Evolutionary conservation across 257 asterid species (phyloP), one percentile per base, ranked within the genome.

Genomic region (Nyctanthes arbortristis): DNA sequence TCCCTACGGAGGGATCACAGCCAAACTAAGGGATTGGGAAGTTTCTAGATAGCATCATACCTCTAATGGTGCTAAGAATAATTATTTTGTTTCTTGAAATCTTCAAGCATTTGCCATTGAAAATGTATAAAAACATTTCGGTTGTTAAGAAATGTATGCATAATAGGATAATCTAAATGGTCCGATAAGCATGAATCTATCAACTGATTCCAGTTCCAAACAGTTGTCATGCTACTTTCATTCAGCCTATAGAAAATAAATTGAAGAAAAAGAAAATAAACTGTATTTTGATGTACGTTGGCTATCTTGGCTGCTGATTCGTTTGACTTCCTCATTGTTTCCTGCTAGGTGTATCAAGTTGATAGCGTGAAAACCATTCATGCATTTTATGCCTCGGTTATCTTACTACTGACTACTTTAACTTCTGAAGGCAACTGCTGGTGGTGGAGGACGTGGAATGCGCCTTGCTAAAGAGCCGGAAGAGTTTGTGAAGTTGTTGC

Each of bases 371-470:
- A 49, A 52, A 52, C 59, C 30, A 20, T 52, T 52, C 9, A 22
- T 63, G n/a, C 1, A 55, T 76, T 2, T 40, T 65, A 37, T 25
- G 32, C n/a, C n/a, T n/a, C n/a, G 63, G 60, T 65, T 74, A 7
- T 72, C 61, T 80, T 65, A 72, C 71, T 67, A 70, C 62, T 63
- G 47, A 59, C 68, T 56, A 20, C 18, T 54, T 75, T 63, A 39
- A 55, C 49, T 76, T 78, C 66, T 82, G 75, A 75, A 91, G 97
- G 99, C 99, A 76, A 91, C 99, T 29, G 97, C 99, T 63, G 99
- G 99, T 76, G 99, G 99, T 39, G 99, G 99, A 71, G 99, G 99
- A 65, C 97, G 99, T 82, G 99, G 99, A 78, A 94, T 94, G 97
- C 99, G 97, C 67, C 96, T 94, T 54, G 97, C 99, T 52, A 91